A percentile compares a stretch with the other conserved stretches of the same genome.
These are phyloP conservation scores for Alternaria longipes DNA, from an alignment of 2,329 filamentous ascomycete species.

Conservation along the genomic window DNA sequence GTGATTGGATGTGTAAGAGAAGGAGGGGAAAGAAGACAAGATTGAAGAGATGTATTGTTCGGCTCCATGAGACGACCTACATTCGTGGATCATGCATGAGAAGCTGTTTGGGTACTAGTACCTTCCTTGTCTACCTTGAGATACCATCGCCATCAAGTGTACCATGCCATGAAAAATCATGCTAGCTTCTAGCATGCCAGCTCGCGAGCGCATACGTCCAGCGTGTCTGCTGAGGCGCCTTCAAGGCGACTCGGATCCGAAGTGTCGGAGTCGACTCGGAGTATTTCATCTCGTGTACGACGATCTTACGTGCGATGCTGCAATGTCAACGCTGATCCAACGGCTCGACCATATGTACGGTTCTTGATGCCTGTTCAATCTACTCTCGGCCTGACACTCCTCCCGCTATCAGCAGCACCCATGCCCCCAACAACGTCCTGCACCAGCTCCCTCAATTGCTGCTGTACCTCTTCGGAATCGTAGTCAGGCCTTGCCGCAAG, in stretches of 20 bases:
- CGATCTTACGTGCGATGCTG: background rate
- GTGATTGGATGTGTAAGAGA: background rate
- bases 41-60: background rate
- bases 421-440: constrained; percentile 79
- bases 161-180: background rate
- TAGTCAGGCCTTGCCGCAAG: constrained; percentile 86
- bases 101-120: background rate
- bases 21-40: background rate
- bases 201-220: background rate
- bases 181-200: background rate
- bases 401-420: constrained; percentile 68
- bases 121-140: background rate
- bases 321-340: background rate
- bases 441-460: constrained; percentile 78
- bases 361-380: constrained; percentile 37
- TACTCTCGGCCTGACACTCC: constrained; percentile 47
- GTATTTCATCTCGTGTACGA: background rate
- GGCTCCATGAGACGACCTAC: background rate
- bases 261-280: background rate
- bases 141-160: background rate
- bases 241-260: background rate
- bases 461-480: constrained; percentile 80
- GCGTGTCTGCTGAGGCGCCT: background rate
- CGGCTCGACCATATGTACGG: background rate
- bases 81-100: background rate